Conservation (phyloP, 768 basidiomycete species). For the Leccinum imitatum region DNA sequence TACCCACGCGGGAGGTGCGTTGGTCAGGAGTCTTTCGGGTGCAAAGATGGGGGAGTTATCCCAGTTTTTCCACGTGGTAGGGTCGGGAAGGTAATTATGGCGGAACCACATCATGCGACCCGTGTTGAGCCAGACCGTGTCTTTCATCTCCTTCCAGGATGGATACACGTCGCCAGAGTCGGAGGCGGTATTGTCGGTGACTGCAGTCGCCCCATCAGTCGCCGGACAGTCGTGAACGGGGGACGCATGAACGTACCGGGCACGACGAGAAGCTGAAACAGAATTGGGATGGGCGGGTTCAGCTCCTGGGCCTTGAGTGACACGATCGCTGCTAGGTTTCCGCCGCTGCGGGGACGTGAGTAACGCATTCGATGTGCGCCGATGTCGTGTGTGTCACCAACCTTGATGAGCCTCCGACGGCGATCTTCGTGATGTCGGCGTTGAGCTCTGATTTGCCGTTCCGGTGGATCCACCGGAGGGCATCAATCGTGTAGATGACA, state of each 20-base stretch:
- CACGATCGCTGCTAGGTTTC: conserved; percentile 65
- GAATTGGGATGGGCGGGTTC: conserved; percentile 50
- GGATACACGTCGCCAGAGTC: conserved; percentile 35
- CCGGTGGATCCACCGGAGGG: conserved; percentile 58
- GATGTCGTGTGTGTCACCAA: not conserved
- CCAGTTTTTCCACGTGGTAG: conserved; percentile 59
- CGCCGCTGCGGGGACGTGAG: conserved; percentile 46
- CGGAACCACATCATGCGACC: conserved; percentile 73
- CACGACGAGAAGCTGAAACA: conserved; percentile 68
- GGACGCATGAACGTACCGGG: conserved; percentile 37
- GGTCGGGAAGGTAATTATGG: conserved; percentile 62
- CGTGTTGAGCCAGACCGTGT: conserved; percentile 59
- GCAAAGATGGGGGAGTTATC: conserved; percentile 73
- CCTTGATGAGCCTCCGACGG: conserved; percentile 75
- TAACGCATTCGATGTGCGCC: not conserved
- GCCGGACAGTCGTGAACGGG: not conserved
- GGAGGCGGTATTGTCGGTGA: conserved; percentile 67
- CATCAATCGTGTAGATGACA: conserved; percentile 67
- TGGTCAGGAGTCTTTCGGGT: conserved; percentile 49
- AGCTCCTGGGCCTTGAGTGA: conserved; percentile 58
- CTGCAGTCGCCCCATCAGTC: conserved; percentile 22
- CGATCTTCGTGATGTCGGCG: conserved; percentile 53
- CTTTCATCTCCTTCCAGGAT: conserved; percentile 56
- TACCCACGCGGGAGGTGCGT: conserved; percentile 59
- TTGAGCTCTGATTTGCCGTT: conserved; percentile 47